phyloP scores from a whole-genome alignment of 164 flowering plant genomes.

The Liquidambar formosana region DNA sequence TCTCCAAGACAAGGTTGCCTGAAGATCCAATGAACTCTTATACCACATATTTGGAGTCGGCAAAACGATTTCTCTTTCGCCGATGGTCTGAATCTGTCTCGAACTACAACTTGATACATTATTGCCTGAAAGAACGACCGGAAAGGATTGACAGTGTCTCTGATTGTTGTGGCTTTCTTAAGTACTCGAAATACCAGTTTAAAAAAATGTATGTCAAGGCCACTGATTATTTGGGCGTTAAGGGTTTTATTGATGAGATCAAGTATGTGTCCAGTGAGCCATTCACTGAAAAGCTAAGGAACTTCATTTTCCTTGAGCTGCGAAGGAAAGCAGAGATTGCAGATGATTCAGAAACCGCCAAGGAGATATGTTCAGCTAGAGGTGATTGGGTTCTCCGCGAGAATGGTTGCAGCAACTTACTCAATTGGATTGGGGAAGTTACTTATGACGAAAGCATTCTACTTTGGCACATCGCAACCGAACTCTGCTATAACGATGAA shows the following conservation, averaged over 20 bases:
- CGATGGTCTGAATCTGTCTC: constrained; percentile 36
- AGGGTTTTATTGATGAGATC: neutral
- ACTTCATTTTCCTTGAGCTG: constrained; percentile 2
- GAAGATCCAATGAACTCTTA: too few species aligned
- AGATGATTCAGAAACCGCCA: too few species aligned
- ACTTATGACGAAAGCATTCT: constrained; percentile 28
- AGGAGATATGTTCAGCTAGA: too few species aligned
- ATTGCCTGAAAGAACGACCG: constrained; percentile 9
- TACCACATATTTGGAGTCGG: too few species aligned
- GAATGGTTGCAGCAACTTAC: neutral
- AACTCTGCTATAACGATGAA: constrained; percentile 16
- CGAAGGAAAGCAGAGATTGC: too few species aligned
- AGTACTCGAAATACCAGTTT: neutral
- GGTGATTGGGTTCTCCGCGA: too few species aligned
- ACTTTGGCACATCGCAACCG: constrained; percentile 41
- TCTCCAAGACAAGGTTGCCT: too few species aligned
- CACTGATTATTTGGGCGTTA: neutral
- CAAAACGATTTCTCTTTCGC: neutral
- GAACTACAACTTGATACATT: constrained; percentile 25
- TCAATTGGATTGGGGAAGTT: constrained; percentile 13
- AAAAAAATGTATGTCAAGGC: neutral
- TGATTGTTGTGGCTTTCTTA: too few species aligned
- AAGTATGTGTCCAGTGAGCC: neutral
- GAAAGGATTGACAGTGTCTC: too few species aligned
- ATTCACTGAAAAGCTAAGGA: constrained; percentile 17